These are phyloP conservation scores for Coemansia sp. DNA, from an alignment of 192 early-diverging fungal genomes.

Conservation along the genomic window DNA sequence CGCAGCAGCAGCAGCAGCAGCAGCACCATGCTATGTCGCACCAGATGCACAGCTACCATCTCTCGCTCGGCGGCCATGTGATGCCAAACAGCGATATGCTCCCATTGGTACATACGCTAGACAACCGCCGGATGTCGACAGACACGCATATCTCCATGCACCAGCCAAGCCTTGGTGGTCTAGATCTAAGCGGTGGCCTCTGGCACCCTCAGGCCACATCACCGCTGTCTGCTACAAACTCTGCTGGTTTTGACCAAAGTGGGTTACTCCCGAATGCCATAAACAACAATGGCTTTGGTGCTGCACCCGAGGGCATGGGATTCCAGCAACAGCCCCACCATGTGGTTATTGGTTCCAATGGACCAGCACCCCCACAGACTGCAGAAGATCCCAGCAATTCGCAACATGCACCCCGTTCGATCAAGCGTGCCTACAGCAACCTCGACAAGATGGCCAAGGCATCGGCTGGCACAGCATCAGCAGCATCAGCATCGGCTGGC, in stretches of 20 bases:
- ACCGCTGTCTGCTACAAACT: neutral
- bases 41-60: neutral
- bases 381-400: too few relatives aligned
- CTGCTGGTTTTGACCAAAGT: neutral
- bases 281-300: too few relatives aligned
- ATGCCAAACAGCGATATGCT: neutral
- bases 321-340: too few relatives aligned
- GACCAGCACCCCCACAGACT: too few relatives aligned
- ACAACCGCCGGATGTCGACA: constrained; percentile 13
- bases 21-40: neutral
- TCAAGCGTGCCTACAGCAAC: constrained; percentile 1
- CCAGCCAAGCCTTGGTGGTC: neutral
- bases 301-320: too few relatives aligned
- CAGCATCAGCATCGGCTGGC: neutral
- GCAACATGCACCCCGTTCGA: neutral
- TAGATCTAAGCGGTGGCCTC: constrained; percentile 20
- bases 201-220: constrained; percentile 3
- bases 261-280: neutral
- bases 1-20: neutral
- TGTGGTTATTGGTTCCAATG: too few relatives aligned
- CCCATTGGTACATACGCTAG: neutral
- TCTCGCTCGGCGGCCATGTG: neutral
- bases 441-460: neutral
- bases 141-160: too few relatives aligned
- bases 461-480: constrained; percentile 4